These are phyloP conservation scores for Aspergillus taichungensis DNA, from an alignment of 495 filamentous ascomycete genomes.

Conservation along the genomic window DNA sequence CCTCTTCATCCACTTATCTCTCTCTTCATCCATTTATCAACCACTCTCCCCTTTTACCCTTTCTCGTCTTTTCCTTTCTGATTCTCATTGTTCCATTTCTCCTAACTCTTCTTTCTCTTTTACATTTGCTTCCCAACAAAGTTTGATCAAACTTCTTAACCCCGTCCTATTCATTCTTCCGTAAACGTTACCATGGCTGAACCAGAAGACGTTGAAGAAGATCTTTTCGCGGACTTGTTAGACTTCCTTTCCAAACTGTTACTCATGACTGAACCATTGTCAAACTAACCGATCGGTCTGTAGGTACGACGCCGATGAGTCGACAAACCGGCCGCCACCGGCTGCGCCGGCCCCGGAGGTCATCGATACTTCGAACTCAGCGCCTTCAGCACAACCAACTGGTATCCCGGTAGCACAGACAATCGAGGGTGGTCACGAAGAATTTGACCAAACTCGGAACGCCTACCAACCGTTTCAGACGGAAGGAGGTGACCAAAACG, in stretches of 20 bases:
- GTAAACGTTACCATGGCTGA: constrained; percentile 57
- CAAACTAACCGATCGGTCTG: constrained; percentile 1
- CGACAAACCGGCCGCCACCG: constrained; percentile 33
- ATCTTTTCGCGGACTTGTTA: constrained; percentile 97
- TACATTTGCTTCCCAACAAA: background rate
- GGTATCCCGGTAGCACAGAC: constrained; percentile 16
- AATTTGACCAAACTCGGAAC: constrained; percentile 21
- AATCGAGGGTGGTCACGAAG: constrained; percentile 35
- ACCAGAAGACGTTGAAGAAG: constrained; percentile 85
- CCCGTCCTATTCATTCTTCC: background rate
- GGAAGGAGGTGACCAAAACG: constrained; percentile 50
- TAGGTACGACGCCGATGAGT: constrained; percentile 85
- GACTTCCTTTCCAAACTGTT: constrained; percentile 16
- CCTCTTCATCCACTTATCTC: background rate
- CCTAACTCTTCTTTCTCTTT: background rate
- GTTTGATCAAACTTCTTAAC: background rate
- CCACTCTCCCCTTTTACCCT: background rate
- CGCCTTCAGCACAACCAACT: constrained; percentile 14
- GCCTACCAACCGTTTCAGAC: constrained; percentile 37
- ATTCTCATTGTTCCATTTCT: constrained; percentile 3
- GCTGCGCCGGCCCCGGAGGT: constrained; percentile 24
- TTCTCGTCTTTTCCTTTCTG: constrained; percentile 15
- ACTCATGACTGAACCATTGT: background rate
- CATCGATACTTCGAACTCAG: constrained; percentile 15
- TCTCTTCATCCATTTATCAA: background rate